Conservation (phyloP, 2,329 filamentous ascomycete species). For the Sporothrix globosa region DNA sequence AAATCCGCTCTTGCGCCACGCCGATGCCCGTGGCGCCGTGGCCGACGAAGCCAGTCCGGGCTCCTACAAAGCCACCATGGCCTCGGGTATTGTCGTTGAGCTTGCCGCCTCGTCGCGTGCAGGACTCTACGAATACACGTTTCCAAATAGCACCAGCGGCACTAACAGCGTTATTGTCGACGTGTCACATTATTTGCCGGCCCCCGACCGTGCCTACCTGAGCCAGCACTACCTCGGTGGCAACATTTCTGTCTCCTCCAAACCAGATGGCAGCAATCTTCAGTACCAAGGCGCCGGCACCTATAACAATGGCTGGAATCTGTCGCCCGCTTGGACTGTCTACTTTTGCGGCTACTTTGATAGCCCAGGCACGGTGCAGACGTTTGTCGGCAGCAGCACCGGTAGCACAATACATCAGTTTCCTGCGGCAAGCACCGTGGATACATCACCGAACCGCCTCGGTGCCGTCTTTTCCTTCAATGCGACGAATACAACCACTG, state of each 20-base stretch:
- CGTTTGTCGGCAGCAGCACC: conserved; percentile 47
- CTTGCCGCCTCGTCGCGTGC: conserved; percentile 60
- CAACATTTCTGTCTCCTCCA: conserved; percentile 51
- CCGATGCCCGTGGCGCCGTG: conserved; percentile 57
- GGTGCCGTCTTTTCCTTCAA: conserved; percentile 60
- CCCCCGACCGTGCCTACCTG: conserved; percentile 61
- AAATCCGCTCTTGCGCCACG: conserved; percentile 53
- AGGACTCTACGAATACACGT: conserved; percentile 64
- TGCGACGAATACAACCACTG: conserved; percentile 41
- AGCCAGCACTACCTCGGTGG: conserved; percentile 67
- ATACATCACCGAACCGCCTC: conserved; percentile 41
- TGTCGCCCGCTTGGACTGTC: conserved; percentile 63
- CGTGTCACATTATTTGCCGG: conserved; percentile 67
- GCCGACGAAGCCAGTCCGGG: conserved; percentile 55
- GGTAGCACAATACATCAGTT: conserved; percentile 43
- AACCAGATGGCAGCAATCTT: conserved; percentile 38
- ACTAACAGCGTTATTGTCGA: conserved; percentile 58
- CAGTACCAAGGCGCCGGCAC: conserved; percentile 64
- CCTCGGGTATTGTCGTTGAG: conserved; percentile 60
- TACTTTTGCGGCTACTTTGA: conserved; percentile 67
- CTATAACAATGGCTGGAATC: conserved; percentile 70
- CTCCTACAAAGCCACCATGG: conserved; percentile 61
- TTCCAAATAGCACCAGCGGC: conserved; percentile 39
- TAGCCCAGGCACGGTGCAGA: conserved; percentile 26
- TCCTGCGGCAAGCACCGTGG: conserved; percentile 39